Base-by-base conservation (phyloP, 192 early-diverging fungal species). In the Spizellomyces sp. region DNA sequence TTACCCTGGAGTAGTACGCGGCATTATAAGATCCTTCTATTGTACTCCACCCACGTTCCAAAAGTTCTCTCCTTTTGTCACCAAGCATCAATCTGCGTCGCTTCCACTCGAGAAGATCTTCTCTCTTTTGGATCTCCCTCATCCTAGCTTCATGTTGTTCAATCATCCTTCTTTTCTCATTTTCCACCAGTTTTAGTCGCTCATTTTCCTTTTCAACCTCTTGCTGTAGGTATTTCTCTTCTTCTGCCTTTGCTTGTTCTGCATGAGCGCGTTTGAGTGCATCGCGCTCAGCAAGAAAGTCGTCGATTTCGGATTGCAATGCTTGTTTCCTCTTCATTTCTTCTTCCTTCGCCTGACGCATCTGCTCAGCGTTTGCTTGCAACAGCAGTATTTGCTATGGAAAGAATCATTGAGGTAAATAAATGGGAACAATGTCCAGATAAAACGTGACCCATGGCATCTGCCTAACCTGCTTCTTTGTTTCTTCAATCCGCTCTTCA, bases 91-190 rank as follows among this genome's bases (percentile, higher is more conserved):
- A 12, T 27, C 68, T 42, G 4, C 6, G 19, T 57, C 41, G 21
- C 47, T 46, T 58, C 68, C 68, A 70, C 6, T 61, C 57, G 41
- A 70, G 42, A 12, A 42, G 19, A 8, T 61, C 45, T 59, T 41
- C 68, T 15, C 44, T 41, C 47, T 62, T 70, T 9, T 61, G 27
- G 1, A 70, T 22, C 0, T 61, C 45, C 8, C 50, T 44, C 62
- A 72, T 64, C 42, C 46, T 48, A 5, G 21, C 43, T 27, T 63
- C 48, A 64, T 72, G 62, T 45, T 55, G 48, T 5, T 36, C 36
- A 55, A 72, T 8, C 58, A 70, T 41, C 36, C 45, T 22, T 46
- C 50, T 19, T 45, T 36, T 42, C 69, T 48, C 59, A 4, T 55
- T 48, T 14, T 45, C 36, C 61, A 72, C 58, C 27, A 70, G 19